phyloP scores from a whole-genome alignment of 2,329 filamentous ascomycete species.

The Peltaster fructicola region DNA sequence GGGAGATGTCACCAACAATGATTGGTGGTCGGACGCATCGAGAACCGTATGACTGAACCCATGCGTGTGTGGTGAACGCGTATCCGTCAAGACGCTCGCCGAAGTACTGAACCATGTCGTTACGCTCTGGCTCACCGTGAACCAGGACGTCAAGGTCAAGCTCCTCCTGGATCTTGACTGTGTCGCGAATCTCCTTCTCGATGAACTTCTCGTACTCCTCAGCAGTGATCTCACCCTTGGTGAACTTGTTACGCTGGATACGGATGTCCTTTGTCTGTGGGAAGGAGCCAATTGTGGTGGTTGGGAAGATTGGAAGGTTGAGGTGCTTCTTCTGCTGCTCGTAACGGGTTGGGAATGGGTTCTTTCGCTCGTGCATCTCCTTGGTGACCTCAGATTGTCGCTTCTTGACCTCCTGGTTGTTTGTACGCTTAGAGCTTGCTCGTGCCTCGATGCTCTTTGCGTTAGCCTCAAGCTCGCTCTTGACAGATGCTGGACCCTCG shows the following conservation, averaged over 20 bases:
- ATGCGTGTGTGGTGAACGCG: conserved; percentile 96
- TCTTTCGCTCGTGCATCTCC: conserved; percentile 83
- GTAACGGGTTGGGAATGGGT: conserved; percentile 70
- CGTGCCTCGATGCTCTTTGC: conserved; percentile 85
- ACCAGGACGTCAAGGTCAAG: conserved; percentile 93
- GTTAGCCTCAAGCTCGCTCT: conserved; percentile 85
- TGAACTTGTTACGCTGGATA: conserved; percentile 91
- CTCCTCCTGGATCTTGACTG: conserved; percentile 94
- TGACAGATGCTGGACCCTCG: conserved; percentile 72
- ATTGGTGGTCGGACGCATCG: conserved; percentile 97
- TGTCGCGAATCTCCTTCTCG: conserved; percentile 91
- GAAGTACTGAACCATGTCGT: conserved; percentile 99
- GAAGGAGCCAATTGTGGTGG: conserved; percentile 98
- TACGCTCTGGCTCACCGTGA: conserved; percentile 97
- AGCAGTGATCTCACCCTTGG: conserved; percentile 90
- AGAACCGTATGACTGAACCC: conserved; percentile 97
- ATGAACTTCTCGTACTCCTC: conserved; percentile 97
- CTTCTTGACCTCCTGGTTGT: conserved; percentile 94
- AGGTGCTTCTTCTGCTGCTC: conserved; percentile 80
- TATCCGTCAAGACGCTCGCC: conserved; percentile 94
- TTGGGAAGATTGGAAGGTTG: conserved; percentile 91
- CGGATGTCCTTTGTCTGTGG: conserved; percentile 99
- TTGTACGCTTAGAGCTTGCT: conserved; percentile 83
- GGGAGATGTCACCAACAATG: conserved; percentile 96
- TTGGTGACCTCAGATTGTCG: conserved; percentile 74